Conservation (phyloP, 257 asterid genomes). For the Cordia subcordata region DNA sequence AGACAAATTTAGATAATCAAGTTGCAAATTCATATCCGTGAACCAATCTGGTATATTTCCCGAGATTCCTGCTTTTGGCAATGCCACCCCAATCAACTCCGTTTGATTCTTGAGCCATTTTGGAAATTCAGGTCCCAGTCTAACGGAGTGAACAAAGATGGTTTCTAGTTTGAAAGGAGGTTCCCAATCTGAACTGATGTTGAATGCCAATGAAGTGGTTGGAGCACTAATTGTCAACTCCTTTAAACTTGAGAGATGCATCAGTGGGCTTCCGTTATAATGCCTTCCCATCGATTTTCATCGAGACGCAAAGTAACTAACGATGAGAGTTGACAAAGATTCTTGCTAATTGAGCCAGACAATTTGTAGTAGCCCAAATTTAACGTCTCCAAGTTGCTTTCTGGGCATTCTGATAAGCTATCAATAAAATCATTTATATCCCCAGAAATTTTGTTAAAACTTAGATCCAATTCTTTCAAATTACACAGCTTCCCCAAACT, state of each 20-base stretch:
- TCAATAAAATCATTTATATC: no score
- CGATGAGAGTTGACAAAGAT: background rate
- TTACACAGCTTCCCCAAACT: no score
- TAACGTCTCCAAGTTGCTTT: no score
- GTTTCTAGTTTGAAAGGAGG: conserved; percentile 22
- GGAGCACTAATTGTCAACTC: conserved; percentile 16
- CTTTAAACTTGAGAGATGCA: conserved; percentile 16
- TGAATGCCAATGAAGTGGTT: conserved; percentile 9
- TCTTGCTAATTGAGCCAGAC: background rate
- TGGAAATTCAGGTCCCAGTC: conserved; percentile 24
- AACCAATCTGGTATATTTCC: conserved; percentile 29
- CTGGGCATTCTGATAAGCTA: no score
- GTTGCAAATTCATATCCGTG: conserved; percentile 12
- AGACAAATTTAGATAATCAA: no score
- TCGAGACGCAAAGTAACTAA: conserved; percentile 1
- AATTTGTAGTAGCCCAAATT: no score
- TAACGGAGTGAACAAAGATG: conserved; percentile 14
- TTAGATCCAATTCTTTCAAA: no score
- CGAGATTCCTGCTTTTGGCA: conserved; percentile 11
- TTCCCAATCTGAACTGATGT: conserved; percentile 18
- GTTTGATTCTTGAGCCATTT: conserved; percentile 23
- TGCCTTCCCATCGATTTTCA: conserved; percentile 15
- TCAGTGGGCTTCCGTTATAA: conserved; percentile 15
- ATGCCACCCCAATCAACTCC: conserved; percentile 7
- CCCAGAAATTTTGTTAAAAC: background rate